Conservation (phyloP, 108 stramenopile species). For the Cyclotella sp. region DNA sequence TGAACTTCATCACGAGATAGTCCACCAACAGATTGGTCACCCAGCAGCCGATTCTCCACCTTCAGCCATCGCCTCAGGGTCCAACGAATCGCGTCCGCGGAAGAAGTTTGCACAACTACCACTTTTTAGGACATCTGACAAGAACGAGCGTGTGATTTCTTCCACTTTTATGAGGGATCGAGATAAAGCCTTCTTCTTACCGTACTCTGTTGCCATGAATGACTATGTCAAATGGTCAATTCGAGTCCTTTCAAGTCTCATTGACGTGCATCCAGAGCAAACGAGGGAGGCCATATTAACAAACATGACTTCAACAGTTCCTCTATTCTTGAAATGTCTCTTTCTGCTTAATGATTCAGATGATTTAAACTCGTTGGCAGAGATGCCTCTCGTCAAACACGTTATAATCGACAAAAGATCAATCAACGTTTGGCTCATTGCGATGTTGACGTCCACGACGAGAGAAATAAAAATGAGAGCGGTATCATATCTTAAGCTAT, state of each 20-base stretch:
- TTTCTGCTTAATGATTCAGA: constrained; percentile 30
- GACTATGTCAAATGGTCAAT: constrained; percentile 43
- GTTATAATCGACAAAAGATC: constrained; percentile 45
- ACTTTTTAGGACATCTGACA: constrained; percentile 6
- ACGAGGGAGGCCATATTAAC: constrained; percentile 51
- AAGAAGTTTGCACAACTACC: neutral
- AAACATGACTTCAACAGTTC: constrained; percentile 42
- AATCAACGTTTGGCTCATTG: constrained; percentile 52
- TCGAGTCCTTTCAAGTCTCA: constrained; percentile 42
- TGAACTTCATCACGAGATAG: constrained; percentile 20
- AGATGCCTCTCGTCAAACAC: constrained; percentile 37
- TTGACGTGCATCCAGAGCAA: constrained; percentile 44
- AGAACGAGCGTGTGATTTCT: constrained; percentile 10
- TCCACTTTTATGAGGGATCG: constrained; percentile 16
- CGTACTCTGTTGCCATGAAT: constrained; percentile 26
- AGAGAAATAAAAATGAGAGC: constrained; percentile 48
- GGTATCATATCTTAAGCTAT: constrained; percentile 41
- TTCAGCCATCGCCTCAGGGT: neutral
- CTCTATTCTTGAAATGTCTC: constrained; percentile 48
- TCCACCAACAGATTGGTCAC: neutral
- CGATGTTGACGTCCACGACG: constrained; percentile 45
- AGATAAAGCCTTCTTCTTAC: constrained; percentile 29
- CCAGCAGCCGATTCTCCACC: neutral
- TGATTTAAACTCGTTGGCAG: constrained; percentile 25
- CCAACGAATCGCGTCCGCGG: neutral